Percentiles rank a stretch among this genome's conserved stretches.
These are phyloP conservation scores for Aspergillus ochraceus DNA, from an alignment of 2,329 filamentous ascomycete species.

Conservation along the genomic window DNA sequence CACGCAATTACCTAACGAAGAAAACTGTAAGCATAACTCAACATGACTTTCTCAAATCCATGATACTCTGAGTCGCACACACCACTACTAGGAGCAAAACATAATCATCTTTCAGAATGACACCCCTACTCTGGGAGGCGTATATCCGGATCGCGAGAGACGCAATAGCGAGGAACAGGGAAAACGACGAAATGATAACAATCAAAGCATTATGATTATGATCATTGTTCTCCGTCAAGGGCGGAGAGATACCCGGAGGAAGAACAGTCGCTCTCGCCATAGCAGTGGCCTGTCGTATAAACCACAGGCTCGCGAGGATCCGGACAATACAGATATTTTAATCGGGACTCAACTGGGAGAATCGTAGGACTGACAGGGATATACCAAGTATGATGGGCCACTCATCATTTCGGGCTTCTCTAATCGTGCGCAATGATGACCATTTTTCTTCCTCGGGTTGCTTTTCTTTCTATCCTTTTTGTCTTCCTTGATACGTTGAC, in stretches of 20 bases:
- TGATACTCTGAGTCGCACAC: constrained; percentile 3
- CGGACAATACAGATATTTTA: not conserved
- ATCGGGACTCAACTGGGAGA: not conserved
- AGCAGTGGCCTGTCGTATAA: constrained; percentile 3
- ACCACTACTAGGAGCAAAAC: constrained; percentile 34
- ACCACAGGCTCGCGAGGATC: not conserved
- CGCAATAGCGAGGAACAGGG: constrained; percentile 39
- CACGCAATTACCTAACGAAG: constrained; percentile 32
- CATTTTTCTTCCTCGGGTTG: too few relatives aligned
- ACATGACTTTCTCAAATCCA: not conserved
- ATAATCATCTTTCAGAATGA: constrained; percentile 36
- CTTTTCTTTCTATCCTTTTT: too few relatives aligned
- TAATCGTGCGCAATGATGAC: too few relatives aligned
- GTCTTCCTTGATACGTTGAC: too few relatives aligned
- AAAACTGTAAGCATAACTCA: not conserved
- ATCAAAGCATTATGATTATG: constrained; percentile 44
- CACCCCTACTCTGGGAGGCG: constrained; percentile 34
- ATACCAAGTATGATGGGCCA: too few relatives aligned
- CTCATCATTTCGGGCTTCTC: too few relatives aligned
- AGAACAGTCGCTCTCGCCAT: constrained; percentile 9
- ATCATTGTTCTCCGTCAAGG: constrained; percentile 37
- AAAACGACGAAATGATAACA: constrained; percentile 40
- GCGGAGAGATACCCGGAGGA: constrained; percentile 27
- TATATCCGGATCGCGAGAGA: constrained; percentile 43
- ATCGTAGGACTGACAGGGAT: too few relatives aligned